Percentiles rank a stretch among this genome's conserved stretches.
Conservation (phyloP, 164 flowering plant genomes). For the Paratinospora sagittata region DNA sequence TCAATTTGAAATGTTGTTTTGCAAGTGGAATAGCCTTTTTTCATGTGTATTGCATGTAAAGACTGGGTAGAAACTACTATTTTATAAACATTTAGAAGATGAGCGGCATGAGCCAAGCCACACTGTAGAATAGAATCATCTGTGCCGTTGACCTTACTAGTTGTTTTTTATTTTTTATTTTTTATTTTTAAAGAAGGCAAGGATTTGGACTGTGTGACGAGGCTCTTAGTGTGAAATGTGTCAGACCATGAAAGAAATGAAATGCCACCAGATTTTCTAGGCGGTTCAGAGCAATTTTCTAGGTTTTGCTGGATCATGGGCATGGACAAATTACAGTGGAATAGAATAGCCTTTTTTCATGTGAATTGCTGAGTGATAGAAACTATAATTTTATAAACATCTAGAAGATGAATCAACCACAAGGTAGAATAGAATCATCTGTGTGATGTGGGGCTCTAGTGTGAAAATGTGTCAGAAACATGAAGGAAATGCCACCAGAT, state of each 20-base stretch:
- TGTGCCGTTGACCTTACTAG: neutral
- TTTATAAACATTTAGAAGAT: neutral
- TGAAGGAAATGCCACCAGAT: too few relatives aligned
- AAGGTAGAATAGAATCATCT: too few relatives aligned
- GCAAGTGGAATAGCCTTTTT: neutral
- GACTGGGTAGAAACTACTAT: neutral
- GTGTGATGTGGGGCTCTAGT: neutral
- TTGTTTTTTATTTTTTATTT: neutral
- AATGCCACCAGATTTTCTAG: too few relatives aligned
- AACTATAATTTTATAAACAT: neutral
- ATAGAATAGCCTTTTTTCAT: neutral
- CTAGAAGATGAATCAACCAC: too few relatives aligned
- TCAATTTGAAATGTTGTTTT: neutral
- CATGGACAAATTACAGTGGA: too few relatives aligned
- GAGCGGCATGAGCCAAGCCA: neutral
- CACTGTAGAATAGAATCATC: neutral
- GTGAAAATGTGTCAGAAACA: too few relatives aligned
- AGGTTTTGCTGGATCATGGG: too few relatives aligned
- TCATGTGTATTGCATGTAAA: constrained; percentile 1
- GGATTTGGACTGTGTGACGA: too few relatives aligned
- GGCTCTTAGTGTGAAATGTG: too few relatives aligned
- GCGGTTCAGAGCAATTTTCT: too few relatives aligned
- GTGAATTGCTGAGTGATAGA: neutral
- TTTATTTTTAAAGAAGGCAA: neutral
- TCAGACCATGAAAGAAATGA: too few relatives aligned